Evolutionary conservation across 2,329 filamentous ascomycete species (phyloP).

Genomic region (Exophiala sp.): DNA sequence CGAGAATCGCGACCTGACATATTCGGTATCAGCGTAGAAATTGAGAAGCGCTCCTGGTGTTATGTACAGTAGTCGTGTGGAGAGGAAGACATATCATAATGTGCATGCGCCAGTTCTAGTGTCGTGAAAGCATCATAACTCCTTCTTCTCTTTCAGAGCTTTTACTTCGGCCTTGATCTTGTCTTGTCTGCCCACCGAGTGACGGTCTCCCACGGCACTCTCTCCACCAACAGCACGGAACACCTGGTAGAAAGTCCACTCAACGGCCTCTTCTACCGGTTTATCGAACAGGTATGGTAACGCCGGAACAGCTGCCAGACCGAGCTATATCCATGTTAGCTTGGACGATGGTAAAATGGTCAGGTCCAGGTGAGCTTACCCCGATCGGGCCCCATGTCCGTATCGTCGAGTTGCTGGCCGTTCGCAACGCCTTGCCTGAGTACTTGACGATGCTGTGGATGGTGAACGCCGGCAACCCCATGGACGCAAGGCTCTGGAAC

Average conservation of each 20-base stretch:
- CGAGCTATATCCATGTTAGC: constrained; percentile 47
- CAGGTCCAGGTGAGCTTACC: constrained; percentile 50
- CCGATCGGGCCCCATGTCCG: constrained; percentile 90
- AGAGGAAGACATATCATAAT: not conserved
- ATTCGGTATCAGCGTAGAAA: no score
- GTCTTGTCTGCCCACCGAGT: constrained; percentile 24
- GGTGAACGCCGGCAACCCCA: constrained; percentile 90
- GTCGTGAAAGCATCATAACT: constrained; percentile 14
- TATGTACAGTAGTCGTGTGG: not conserved
- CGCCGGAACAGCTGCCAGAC: constrained; percentile 47
- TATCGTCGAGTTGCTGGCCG: constrained; percentile 69
- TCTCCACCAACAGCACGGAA: constrained; percentile 71
- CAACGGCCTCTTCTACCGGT: constrained; percentile 86
- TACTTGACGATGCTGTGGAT: constrained; percentile 93
- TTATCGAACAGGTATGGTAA: constrained; percentile 53
- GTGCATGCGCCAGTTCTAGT: not conserved
- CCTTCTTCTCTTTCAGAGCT: constrained; percentile 21
- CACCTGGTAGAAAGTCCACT: constrained; percentile 82
- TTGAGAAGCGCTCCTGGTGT: no score
- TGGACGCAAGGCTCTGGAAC: constrained; percentile 86
- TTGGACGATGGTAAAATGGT: not conserved
- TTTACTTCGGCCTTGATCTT: constrained; percentile 20
- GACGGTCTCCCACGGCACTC: constrained; percentile 45
- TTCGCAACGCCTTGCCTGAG: constrained; percentile 79
- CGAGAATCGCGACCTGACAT: no score